Evolutionary conservation across 2,329 filamentous ascomycete species (phyloP), one percentile per base, ranked within the genome.

Genomic region (Pseudogymnoascus sp.): DNA sequence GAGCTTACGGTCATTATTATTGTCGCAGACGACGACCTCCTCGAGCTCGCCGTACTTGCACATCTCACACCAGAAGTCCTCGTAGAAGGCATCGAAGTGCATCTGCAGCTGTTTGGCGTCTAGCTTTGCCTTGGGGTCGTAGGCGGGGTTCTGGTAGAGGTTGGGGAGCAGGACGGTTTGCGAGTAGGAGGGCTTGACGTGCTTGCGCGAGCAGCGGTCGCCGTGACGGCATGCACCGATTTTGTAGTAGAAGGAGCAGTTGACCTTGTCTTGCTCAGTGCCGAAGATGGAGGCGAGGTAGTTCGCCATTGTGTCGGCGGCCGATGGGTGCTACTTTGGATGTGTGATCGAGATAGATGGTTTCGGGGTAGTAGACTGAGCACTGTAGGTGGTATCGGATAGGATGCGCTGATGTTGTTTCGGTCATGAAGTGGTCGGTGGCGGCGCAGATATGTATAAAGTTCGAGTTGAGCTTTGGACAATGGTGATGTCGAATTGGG

Each of bases 171-270:
- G 89, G 77, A 99, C 93, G 19, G 95, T 99, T 78, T 99, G 95
- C 67, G 86, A 90, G 85, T 99, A 99, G 22, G 92, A 96, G 0
- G 95, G 95, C 81, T 99, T 99, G 82, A 99, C 95, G 79, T 99
- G 95, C 79, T 99, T 99, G 72, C 95, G 89, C 66, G 90, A 96
- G 84, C 95, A 99, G 74, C 95, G 91, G 80, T 99, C 95, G 75
- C 95, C 95, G 83, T 99, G 95, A 67, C 95, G 89, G 82, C 95
- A 99, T 62, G 95, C 95, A 76, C 95, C 95, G 78, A 99, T 99
- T 82, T 99, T 99, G 89, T 97, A 93, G 87, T 99, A 99, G 86
- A 99, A 99, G 64, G 90, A 95, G 85, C 95, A 97, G 85, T 98
- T 97, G 82, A 97, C 93, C 72, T 93, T 99, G 87, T 99, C 95